Percentiles rank a stretch among this genome's conserved stretches.
phyloP scores from a whole-genome alignment of 2,329 filamentous ascomycete genomes.

The Pestalotiopsis sp. region DNA sequence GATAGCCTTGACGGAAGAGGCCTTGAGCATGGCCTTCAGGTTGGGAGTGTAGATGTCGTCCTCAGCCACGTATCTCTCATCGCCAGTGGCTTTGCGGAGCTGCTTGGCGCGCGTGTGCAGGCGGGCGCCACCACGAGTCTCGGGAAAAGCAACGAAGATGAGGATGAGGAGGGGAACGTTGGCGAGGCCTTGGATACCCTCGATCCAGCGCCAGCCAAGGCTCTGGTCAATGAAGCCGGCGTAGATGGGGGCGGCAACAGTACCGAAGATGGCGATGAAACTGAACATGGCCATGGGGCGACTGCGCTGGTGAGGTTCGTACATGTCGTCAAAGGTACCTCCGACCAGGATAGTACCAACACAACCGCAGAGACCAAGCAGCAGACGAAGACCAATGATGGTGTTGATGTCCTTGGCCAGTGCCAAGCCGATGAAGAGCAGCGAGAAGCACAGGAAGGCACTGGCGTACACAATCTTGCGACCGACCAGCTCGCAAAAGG shows the following conservation, averaged over 20 bases:
- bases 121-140: slow-evolving; percentile 24
- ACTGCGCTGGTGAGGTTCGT: slow-evolving; percentile 43
- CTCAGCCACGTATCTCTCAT: slow-evolving; percentile 49
- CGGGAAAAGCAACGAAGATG: slow-evolving; percentile 27
- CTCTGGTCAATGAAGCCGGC: slow-evolving; percentile 54
- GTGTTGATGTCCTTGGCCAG: slow-evolving; percentile 49
- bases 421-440: slow-evolving; percentile 49
- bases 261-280: slow-evolving; percentile 52
- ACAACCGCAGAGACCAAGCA: slow-evolving; percentile 51
- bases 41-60: slow-evolving; percentile 53
- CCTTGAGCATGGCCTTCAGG: slow-evolving; percentile 45
- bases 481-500: slow-evolving; percentile 51
- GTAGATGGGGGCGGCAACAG: slow-evolving; percentile 54
- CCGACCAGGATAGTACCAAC: slow-evolving; percentile 52
- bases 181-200: slow-evolving; percentile 53
- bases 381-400: slow-evolving; percentile 45
- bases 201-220: slow-evolving; percentile 55
- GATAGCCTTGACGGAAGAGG: slow-evolving; percentile 52
- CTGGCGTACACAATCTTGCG: slow-evolving; percentile 47
- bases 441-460: slow-evolving; percentile 44
- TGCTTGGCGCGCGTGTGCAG: slow-evolving; percentile 50
- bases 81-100: slow-evolving; percentile 47
- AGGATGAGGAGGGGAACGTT: slow-evolving; percentile 47
- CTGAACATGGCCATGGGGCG: slow-evolving; percentile 49
- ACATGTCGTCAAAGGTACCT: slow-evolving; percentile 52